A percentile compares a stretch with the other conserved stretches of the same genome.
Evolutionary conservation across 768 basidiomycete genomes (phyloP).

Genomic region (Myochromella boudieri): DNA sequence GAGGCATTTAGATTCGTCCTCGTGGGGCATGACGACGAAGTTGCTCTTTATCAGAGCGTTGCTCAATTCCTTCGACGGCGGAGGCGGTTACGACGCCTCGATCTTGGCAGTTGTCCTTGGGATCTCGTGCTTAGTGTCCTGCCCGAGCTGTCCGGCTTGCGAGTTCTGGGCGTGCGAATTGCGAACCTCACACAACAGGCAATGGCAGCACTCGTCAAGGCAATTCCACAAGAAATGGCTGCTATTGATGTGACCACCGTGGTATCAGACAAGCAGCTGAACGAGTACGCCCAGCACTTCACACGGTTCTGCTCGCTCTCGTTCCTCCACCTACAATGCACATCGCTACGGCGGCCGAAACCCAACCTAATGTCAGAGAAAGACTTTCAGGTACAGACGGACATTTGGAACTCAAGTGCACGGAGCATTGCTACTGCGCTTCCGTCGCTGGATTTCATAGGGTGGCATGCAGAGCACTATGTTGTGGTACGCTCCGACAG

Average conservation of each 20-base stretch:
- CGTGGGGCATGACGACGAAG: constrained; percentile 62
- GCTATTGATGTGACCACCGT: constrained; percentile 54
- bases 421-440: constrained; percentile 48
- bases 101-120: constrained; percentile 68
- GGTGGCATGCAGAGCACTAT: constrained; percentile 75
- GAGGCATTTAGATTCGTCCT: constrained; percentile 63
- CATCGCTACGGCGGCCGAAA: constrained; percentile 48
- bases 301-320: constrained; percentile 46
- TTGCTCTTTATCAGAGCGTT: constrained; percentile 50
- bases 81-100: constrained; percentile 49
- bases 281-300: constrained; percentile 53
- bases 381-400: constrained; percentile 57
- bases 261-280: constrained; percentile 48
- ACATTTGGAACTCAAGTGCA: constrained; percentile 51
- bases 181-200: constrained; percentile 42
- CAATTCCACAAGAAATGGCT: constrained; percentile 45
- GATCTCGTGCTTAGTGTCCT: constrained; percentile 53
- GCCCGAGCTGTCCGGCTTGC: constrained; percentile 48
- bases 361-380: constrained; percentile 60
- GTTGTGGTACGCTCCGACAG: constrained; percentile 49
- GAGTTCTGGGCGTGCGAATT: constrained; percentile 60
- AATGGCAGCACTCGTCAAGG: constrained; percentile 35
- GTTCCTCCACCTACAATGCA: constrained; percentile 59
- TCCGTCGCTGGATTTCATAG: constrained; percentile 60
- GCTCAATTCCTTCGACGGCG: constrained; percentile 52